Evolutionary conservation across 768 basidiomycete species (phyloP).

Genomic region (Lactifluus pinguis): DNA sequence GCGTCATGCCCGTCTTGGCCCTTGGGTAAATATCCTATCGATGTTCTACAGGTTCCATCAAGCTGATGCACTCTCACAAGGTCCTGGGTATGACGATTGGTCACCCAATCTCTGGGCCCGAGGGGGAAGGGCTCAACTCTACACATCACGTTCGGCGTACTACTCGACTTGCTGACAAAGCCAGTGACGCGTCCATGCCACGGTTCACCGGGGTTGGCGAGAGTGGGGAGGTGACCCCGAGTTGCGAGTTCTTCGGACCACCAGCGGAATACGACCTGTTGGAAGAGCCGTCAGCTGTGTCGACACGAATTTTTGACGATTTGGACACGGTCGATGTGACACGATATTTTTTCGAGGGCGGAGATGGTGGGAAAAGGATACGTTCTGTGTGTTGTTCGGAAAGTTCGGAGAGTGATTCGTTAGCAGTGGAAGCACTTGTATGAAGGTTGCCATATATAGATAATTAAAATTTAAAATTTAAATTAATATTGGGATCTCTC

Average conservation of each 20-base stretch:
- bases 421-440: constrained; percentile 4
- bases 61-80: constrained; percentile 6
- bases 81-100: constrained; percentile 8
- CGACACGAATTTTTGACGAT: background rate
- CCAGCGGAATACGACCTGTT: constrained; percentile 4
- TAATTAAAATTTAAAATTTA: too few relatives aligned
- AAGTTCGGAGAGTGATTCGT: background rate
- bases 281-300: background rate
- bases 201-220: background rate
- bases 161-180: constrained; percentile 8
- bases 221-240: background rate
- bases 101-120: background rate
- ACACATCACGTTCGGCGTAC: background rate
- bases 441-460: background rate
- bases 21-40: constrained; percentile 5
- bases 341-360: background rate
- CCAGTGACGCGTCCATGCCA: background rate
- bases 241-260: background rate
- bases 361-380: background rate
- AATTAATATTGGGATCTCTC: too few relatives aligned
- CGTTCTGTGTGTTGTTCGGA: too few relatives aligned
- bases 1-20: constrained; percentile 15
- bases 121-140: background rate
- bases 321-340: background rate
- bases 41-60: background rate